Base-by-base conservation (phyloP, 192 early-diverging fungal genomes). In the Coemansia brasiliensis region DNA sequence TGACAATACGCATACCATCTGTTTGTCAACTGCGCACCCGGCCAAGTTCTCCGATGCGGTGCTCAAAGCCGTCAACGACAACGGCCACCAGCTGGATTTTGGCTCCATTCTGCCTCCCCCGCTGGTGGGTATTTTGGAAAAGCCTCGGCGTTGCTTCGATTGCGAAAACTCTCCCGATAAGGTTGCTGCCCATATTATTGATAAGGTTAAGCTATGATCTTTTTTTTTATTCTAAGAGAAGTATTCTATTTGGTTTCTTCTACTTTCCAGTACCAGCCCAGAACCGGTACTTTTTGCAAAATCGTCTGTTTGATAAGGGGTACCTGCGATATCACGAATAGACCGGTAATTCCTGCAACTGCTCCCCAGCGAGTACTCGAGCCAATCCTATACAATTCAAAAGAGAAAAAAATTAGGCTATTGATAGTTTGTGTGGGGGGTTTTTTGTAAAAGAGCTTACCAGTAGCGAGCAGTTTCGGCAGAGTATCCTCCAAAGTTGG, bases 21-120 rank as follows among this genome's bases (percentile, higher is more conserved):
- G 88, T 40, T 74, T 98, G 42, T 85, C 94, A 17, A 98, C 96
- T 0, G 96, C 96, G 5, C 92, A 92, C 48, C 96, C 94, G 26
- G 96, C 93, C 32, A 98, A 98, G 68, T 98, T 98, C 78, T 88
- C 93, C 4, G 92, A 92, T 39, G 91, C 94, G 4, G 95, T 98
- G 21, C 83, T 88, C 55, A 69, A 74, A 57, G 90, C 94, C 38
- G 68, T 90, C 50, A 82, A 83, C 64, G 70, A 74, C 13, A 35
- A 52, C 26, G 66, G 62, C 22, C 22, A 42, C 12, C 65, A 74
- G 15, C 82, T 92, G 35, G 66, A 82, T 27, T 86, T 86, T 66
- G 57, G 69, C 37, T 57, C 76, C 25, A 85, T 92, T 22, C 73
- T 85, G 48, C 90, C 90, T 11, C 77, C 77, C 15, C 82, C 87